These are phyloP conservation scores for Irpex rosettiformis DNA, from an alignment of 1,284 basidiomycete genomes.

Conservation along the genomic window DNA sequence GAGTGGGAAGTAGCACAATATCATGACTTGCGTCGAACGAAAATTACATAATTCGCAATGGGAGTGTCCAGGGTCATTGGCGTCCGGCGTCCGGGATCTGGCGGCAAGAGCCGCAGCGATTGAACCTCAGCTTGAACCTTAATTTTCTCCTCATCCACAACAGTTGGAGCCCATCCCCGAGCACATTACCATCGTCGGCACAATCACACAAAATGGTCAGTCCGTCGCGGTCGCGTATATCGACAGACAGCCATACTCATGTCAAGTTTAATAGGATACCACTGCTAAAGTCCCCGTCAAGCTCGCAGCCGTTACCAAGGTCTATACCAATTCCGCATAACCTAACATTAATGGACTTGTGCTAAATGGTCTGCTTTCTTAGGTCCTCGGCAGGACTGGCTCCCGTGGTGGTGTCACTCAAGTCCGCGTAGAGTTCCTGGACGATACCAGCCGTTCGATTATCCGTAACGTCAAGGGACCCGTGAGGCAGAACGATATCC, in stretches of 20 bases:
- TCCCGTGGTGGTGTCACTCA: constrained; percentile 99
- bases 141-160: constrained; percentile 15
- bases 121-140: constrained; percentile 10
- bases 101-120: background rate
- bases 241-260: constrained; percentile 1
- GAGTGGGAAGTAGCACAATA: background rate
- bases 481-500: constrained; percentile 94
- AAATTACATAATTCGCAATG: no score
- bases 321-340: constrained; percentile 29
- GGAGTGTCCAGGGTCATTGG: no score
- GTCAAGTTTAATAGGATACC: constrained; percentile 51
- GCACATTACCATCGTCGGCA: constrained; percentile 15
- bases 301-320: constrained; percentile 96
- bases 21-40: no score
- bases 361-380: constrained; percentile 11
- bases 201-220: constrained; percentile 20
- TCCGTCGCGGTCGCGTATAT: background rate
- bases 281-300: constrained; percentile 85
- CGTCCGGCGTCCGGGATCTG: background rate
- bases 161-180: constrained; percentile 12
- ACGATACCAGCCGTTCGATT: constrained; percentile 93
- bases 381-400: constrained; percentile 98
- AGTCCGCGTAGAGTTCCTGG: constrained; percentile 99
- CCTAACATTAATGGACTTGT: constrained; percentile 6
- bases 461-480: constrained; percentile 99